Percentiles rank a stretch among this genome's conserved stretches.
These are phyloP conservation scores for Aspergillus mulundensis DNA, from an alignment of 495 filamentous ascomycete genomes.

Conservation along the genomic window DNA sequence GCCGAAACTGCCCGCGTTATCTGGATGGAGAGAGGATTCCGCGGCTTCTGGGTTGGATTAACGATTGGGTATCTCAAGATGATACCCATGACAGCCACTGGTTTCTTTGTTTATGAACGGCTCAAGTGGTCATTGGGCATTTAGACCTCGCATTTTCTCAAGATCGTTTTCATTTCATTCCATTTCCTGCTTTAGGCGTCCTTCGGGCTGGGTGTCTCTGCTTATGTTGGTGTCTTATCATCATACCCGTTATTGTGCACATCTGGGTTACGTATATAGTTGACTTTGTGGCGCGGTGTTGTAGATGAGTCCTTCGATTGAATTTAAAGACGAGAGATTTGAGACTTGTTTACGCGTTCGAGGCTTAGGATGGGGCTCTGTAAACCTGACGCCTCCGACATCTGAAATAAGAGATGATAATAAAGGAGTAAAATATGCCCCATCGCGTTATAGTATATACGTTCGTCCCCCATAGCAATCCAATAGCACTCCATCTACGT, in stretches of 20 bases:
- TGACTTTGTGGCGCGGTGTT: slow-evolving; percentile 12
- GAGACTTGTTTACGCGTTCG: too few relatives aligned
- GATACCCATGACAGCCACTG: slow-evolving; percentile 81
- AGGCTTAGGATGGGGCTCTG: too few relatives aligned
- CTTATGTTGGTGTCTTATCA: slow-evolving; percentile 6
- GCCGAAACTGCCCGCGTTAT: slow-evolving; percentile 73
- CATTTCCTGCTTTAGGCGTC: not conserved
- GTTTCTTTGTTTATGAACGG: slow-evolving; percentile 76
- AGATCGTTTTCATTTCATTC: not conserved
- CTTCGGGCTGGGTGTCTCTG: slow-evolving; percentile 6
- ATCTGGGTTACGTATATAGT: slow-evolving; percentile 16
- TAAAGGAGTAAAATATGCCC: too few relatives aligned
- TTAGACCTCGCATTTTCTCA: slow-evolving; percentile 9
- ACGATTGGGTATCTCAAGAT: slow-evolving; percentile 95
- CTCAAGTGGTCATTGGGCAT: slow-evolving; percentile 71
- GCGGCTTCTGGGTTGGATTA: slow-evolving; percentile 88
- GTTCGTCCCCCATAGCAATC: too few relatives aligned
- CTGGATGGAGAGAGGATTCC: slow-evolving; percentile 66
- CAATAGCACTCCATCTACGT: not conserved
- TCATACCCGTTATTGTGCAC: slow-evolving; percentile 23
- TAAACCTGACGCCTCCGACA: too few relatives aligned
- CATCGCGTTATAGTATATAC: too few relatives aligned
- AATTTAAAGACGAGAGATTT: slow-evolving; percentile 2
- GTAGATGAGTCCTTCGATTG: slow-evolving; percentile 3
- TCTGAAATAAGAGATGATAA: too few relatives aligned